These are phyloP conservation scores for Oryza punctata DNA, from an alignment of 176 grass and related monocot species.

Conservation along the genomic window DNA sequence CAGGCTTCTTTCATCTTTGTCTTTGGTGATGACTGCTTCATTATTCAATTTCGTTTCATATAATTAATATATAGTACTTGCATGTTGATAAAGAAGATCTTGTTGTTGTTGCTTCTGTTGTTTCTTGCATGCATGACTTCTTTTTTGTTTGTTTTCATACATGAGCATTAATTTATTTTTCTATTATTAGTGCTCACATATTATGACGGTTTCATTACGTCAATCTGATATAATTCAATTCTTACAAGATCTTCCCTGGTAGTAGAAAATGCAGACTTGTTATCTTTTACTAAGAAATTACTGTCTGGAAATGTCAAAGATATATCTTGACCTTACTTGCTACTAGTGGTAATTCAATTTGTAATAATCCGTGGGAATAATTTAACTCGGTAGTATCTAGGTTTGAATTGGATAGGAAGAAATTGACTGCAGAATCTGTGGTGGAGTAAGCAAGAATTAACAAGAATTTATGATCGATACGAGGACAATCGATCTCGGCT, in stretches of 20 bases:
- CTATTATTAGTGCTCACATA: background rate
- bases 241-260: background rate
- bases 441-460: background rate
- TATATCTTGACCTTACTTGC: background rate
- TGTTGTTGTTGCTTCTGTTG: background rate
- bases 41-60: background rate
- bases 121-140: background rate
- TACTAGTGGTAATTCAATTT: constrained; percentile 3
- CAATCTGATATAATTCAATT: background rate
- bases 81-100: background rate
- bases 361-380: background rate
- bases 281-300: background rate
- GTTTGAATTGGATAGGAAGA: constrained; percentile 9
- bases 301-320: constrained; percentile 6
- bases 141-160: background rate
- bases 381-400: background rate
- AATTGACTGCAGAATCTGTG: constrained; percentile 15
- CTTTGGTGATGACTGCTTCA: background rate
- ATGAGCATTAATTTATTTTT: background rate
- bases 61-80: background rate
- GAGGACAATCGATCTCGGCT: background rate
- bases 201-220: constrained; percentile 9
- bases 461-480: constrained; percentile 31
- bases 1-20: background rate
- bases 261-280: background rate